Base-by-base conservation (phyloP, 306 rosid genomes). In the Sicyos edulis region DNA sequence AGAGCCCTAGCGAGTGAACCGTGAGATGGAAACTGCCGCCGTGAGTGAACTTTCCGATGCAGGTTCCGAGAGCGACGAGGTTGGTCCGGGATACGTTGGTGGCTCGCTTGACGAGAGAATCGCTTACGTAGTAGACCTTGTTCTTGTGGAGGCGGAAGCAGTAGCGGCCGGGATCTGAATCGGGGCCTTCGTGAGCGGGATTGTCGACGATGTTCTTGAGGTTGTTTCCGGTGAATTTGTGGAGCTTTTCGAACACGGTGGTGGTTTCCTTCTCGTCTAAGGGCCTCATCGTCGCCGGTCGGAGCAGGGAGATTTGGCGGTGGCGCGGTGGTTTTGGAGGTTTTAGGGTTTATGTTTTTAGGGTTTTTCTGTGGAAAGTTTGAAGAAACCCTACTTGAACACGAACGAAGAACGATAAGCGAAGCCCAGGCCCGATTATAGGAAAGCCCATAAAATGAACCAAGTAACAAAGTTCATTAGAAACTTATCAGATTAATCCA, bases 171-270 rank as follows among this genome's bases (percentile, higher is more conserved):
- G 95, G 87, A 26, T 75, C 78, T 0, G 82, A 37, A 26, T 83
- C 96, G 0, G 98, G 90, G 32, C 98, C 97, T 79, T 93, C 98
- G 71, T 88, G 92, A 5, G 97, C 86, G 10, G 97, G 97, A 16
- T 91, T 88, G 55, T 93, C 97, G 0, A 93, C 85, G 10, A 91
- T 86, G 81, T 85, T 91, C 29, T 26, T 26, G 17, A 93, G 91
- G 34, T 93, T 91, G 88, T 91, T 93, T 5, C 95, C 92, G 0
- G 88, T 88, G 77, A 93, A 93, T 78, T 93, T 93, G 88, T 83
- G 89, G 4, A 93, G 82, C 83, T 93, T 90, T 78, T 90, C 96
- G 44, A 93, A 90, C 51, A 90, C 98, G 0, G 54, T 82, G 0
- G 92, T 88, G 12, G 95, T 90, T 73, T 93, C 98, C 0, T 69